A percentile compares a stretch with the other conserved stretches of the same genome.
Evolutionary conservation across 2,329 filamentous ascomycete genomes (phyloP).

Genomic region (Xylariaceae sp.): DNA sequence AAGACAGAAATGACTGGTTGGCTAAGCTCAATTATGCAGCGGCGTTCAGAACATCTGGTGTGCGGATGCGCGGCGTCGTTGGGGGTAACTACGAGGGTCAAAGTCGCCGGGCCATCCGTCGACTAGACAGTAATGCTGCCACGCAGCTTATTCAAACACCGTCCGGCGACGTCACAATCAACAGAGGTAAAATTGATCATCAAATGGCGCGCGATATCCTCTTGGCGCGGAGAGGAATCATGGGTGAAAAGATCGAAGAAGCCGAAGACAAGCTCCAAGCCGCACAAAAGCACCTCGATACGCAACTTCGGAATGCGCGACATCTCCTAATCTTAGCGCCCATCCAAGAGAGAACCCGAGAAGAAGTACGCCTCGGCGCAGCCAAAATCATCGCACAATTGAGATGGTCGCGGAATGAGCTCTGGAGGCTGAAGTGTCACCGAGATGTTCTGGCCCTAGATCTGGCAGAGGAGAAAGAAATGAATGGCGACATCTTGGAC

Average conservation of each 20-base stretch:
- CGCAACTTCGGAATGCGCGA: constrained; percentile 80
- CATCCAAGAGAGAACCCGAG: constrained; percentile 84
- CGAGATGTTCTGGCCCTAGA: constrained; percentile 83
- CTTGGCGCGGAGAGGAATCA: constrained; percentile 74
- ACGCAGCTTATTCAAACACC: constrained; percentile 63
- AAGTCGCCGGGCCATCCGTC: constrained; percentile 64
- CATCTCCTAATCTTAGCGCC: constrained; percentile 87
- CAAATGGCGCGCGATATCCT: constrained; percentile 86
- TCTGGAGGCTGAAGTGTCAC: constrained; percentile 89
- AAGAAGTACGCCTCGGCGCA: constrained; percentile 80
- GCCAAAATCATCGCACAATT: constrained; percentile 81
- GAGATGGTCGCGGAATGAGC: constrained; percentile 91
- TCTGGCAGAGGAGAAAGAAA: constrained; percentile 69
- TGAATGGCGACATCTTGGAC: constrained; percentile 31
- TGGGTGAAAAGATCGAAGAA: constrained; percentile 78
- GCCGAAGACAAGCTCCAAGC: constrained; percentile 72
- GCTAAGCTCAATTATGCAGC: constrained; percentile 95
- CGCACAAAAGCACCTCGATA: constrained; percentile 74
- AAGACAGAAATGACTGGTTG: constrained; percentile 94
- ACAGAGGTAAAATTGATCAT: constrained; percentile 69
- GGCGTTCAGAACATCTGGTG: constrained; percentile 85
- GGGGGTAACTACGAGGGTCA: constrained; percentile 84
- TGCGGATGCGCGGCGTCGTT: constrained; percentile 83
- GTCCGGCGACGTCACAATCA: constrained; percentile 69
- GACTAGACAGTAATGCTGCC: constrained; percentile 61